phyloP scores from a whole-genome alignment of 345 rosid genomes.

The Heritiera fomes region DNA sequence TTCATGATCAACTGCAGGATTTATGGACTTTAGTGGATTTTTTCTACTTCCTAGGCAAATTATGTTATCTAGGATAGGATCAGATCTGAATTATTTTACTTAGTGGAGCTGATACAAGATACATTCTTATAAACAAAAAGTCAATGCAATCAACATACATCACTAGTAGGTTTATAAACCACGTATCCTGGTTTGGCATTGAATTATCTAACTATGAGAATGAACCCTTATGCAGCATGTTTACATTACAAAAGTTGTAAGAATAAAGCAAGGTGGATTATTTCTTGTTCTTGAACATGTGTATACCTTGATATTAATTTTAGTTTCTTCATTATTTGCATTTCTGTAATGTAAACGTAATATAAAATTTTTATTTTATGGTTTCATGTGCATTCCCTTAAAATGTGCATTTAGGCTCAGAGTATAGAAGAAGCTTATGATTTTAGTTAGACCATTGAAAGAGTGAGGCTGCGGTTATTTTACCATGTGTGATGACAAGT shows the following conservation, averaged over 20 bases:
- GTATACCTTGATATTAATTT: background rate
- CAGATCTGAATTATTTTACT: background rate
- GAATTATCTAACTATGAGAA: background rate
- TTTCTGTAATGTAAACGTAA: background rate
- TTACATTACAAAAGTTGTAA: background rate
- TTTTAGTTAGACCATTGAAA: background rate
- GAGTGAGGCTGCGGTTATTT: background rate
- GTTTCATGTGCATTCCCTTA: background rate
- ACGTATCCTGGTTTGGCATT: background rate
- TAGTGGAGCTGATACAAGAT: background rate
- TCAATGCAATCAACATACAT: background rate
- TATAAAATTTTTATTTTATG: background rate
- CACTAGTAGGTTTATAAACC: background rate
- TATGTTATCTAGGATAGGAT: background rate
- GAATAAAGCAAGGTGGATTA: background rate
- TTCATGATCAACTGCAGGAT: background rate
- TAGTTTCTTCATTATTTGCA: background rate
- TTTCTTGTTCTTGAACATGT: background rate
- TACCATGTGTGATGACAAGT: background rate
- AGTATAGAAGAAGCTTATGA: constrained; percentile 2
- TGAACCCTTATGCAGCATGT: background rate
- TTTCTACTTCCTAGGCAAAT: background rate
- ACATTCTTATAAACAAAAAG: no score
- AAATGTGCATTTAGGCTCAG: background rate
- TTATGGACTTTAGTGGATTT: background rate